phyloP scores from a whole-genome alignment of 2,329 filamentous ascomycete genomes.

The Sporothrix protearum region DNA sequence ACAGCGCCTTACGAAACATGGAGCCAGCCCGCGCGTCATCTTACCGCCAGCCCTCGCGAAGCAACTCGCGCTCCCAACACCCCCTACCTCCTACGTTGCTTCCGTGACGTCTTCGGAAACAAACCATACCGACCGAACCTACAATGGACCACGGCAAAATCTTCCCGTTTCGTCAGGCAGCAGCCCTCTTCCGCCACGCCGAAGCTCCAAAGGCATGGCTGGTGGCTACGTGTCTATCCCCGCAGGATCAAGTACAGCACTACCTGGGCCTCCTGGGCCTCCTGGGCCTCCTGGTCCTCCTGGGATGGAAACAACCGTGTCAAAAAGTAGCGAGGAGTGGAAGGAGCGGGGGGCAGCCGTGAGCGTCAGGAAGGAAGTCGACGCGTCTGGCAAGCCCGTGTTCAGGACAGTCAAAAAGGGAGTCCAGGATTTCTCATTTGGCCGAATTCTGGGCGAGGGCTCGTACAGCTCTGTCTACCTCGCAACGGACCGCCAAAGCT shows the following conservation, averaged over 20 bases:
- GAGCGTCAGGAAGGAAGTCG: conserved; percentile 74
- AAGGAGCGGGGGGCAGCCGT: conserved; percentile 91
- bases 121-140: conserved; percentile 41
- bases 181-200: conserved; percentile 67
- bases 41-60: conserved; percentile 50
- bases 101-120: conserved; percentile 63
- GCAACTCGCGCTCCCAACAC: conserved; percentile 61
- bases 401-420: conserved; percentile 90
- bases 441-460: conserved; percentile 84
- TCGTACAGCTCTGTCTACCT: conserved; percentile 96
- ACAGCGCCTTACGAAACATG: conserved; percentile 43
- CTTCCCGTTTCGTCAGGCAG: conserved; percentile 49
- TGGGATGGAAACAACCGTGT: conserved; percentile 42
- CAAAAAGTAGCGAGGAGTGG: conserved; percentile 81
- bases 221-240: conserved; percentile 50
- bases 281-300: conserved; percentile 32
- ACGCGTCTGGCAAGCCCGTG: conserved; percentile 77
- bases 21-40: conserved; percentile 58
- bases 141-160: conserved; percentile 44
- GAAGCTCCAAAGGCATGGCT: conserved; percentile 69
- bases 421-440: conserved; percentile 94
- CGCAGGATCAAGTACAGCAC: conserved; percentile 29
- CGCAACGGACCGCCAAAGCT: conserved; percentile 86
- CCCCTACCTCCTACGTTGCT: conserved; percentile 51
- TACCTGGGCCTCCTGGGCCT: conserved; percentile 28